Evolutionary conservation across 2,329 filamentous ascomycete species (phyloP), one percentile per base, ranked within the genome.

Genomic region (Plectosphaerella sp.): DNA sequence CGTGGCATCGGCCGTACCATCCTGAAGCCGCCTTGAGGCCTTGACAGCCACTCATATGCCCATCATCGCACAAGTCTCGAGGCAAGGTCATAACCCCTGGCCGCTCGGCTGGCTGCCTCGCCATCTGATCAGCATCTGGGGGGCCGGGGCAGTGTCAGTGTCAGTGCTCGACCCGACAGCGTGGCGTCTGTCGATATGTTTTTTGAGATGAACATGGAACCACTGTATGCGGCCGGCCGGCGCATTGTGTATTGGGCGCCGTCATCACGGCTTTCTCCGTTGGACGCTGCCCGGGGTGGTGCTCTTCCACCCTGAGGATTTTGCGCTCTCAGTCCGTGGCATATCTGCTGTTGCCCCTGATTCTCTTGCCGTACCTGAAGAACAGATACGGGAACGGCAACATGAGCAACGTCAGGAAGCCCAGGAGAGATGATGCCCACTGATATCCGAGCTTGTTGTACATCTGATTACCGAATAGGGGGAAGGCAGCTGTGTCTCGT

Each of bases 401-500:
- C 79, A 87, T 83, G 47, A 68, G 75, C 3, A 87, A 61, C 1
- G 82, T 80, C 49, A 87, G 61, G 57, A 87, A 87, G 2, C 76
- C 84, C 45, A 87, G 67, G 42, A 87, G 64, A 41, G 74, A 81
- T 1, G 82, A 80, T 8, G 82, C 84, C 88, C 88, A 91, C 55
- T 86, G 82, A 53, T 86, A 80, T 15, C 88, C 88, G 22, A 92
- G 74, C 24, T 71, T 76, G 9, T 79, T 65, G 63, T 91, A 93
- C 84, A 92, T 83, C 58, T 85, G 86, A 25, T 82, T 78, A 15
- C 87, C 87, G 65, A 92, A 91, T 3, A 91, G 72, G 14, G 88
- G 88, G 59, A 92, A 92, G 4, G 83, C 81, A 49, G 89, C 90
- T 83, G 56, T 4, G 28, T 12, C 15, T 18, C 10, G 18, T 43